Evolutionary conservation across 306 rosid species (phyloP).

Genomic region (Purshia tridentata): DNA sequence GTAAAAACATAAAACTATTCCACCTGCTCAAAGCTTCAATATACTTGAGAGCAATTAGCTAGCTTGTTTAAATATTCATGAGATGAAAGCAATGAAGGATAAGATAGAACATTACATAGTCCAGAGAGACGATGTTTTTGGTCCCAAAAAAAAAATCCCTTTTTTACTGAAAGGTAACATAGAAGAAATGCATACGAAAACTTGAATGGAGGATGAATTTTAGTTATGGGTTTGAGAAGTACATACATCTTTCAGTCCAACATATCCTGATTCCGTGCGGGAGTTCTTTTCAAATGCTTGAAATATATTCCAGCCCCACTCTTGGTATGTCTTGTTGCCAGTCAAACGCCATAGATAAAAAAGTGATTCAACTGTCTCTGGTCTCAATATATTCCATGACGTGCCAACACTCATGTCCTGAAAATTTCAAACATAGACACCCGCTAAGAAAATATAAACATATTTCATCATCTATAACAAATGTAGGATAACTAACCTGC

Average conservation of each 20-base stretch:
- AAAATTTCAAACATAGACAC: conserved; percentile 24
- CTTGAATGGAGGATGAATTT: not conserved
- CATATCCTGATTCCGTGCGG: conserved; percentile 86
- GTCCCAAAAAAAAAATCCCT: not conserved
- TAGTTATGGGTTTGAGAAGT: conserved; percentile 21
- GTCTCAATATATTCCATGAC: conserved; percentile 97
- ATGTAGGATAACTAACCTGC: conserved; percentile 58
- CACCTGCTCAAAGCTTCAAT: not conserved
- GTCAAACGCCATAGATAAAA: conserved; percentile 96
- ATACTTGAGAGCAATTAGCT: not conserved
- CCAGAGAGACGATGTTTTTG: not conserved
- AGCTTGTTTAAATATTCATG: not conserved
- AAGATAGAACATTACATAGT: not conserved
- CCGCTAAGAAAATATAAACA: conserved; percentile 15
- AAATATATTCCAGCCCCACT: conserved; percentile 99
- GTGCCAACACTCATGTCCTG: conserved; percentile 96
- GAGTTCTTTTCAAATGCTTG: conserved; percentile 98
- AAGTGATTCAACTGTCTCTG: conserved; percentile 95
- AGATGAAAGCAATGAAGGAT: not conserved
- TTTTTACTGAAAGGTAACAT: not conserved
- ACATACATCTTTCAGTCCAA: conserved; percentile 95
- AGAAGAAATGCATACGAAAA: conserved; percentile 14
- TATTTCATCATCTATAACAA: conserved; percentile 8
- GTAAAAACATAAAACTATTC: not conserved
- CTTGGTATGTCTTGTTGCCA: conserved; percentile 94